Evolutionary conservation across 805 yeast species (phyloP), one percentile per base, ranked within the genome.

Genomic region (Hyphopichia homilentoma): DNA sequence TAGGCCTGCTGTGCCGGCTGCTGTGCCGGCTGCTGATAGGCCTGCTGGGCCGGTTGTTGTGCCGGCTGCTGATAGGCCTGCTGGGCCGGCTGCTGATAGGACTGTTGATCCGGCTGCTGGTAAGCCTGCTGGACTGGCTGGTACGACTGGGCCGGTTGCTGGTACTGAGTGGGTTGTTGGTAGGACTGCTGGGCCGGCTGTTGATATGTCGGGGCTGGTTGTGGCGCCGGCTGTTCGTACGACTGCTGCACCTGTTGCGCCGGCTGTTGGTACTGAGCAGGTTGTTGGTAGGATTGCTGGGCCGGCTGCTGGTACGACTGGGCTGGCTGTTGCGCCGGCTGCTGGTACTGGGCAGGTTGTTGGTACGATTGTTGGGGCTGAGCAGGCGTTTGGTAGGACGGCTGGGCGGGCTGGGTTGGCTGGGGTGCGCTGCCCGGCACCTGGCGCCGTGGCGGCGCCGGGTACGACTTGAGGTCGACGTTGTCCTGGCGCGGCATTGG

Each of bases 391-490:
- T 35, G 39, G 16, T 14, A 14, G 13, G 28, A 39, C 22, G 23
- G 39, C 21, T 29, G 24, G 18, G 35, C 39, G 4, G 44, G 48
- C 3, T 43, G 40, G 6, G 30, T 21, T 7, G 36, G 35, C 7
- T 50, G 54, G 7, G 44, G 54, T 4, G 35, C 59, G 11, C 48
- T 46, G 7, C 59, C 52, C 13, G 53, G 49, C 11, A 57, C 68
- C 17, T 51, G 54, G 22, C 75, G 58, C 31, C 47, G 54, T 0
- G 80, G 80, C 1, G 76, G 76, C 7, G 68, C 57, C 1, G 73
- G 68, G 36, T 64, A 57, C 3, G 61, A 22, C 17, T 45, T 53
- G 7, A 70, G 59, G 27, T 61, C 57, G 12, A 35, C 34, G 12
- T 16, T 25, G 50, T 41, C 8, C 45, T 41, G 9, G 11, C 43